Percentiles rank a stretch among this genome's conserved stretches.
Evolutionary conservation across 495 filamentous ascomycete species (phyloP).

Genomic region (Xylaria acuta): DNA sequence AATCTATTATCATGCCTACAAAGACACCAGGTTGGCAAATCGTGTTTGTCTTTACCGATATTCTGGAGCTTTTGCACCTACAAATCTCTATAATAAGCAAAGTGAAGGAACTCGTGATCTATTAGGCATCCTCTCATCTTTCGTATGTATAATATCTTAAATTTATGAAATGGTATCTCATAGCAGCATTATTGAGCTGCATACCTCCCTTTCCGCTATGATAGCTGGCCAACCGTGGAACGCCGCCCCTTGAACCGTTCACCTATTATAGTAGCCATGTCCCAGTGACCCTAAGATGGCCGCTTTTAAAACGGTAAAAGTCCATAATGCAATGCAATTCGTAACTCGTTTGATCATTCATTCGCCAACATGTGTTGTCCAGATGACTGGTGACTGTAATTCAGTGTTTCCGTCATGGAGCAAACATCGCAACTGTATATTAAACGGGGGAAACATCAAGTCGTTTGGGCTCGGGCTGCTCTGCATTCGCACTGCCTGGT

Average conservation of each 20-base stretch:
- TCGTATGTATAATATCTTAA: background rate
- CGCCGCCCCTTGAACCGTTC: slow-evolving; percentile 16
- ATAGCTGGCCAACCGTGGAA: slow-evolving; percentile 17
- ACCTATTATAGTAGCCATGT: slow-evolving; percentile 8
- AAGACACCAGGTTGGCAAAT: slow-evolving; percentile 3
- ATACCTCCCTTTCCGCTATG: slow-evolving; percentile 10
- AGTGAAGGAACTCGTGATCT: background rate
- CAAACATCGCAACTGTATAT: background rate
- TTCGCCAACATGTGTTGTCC: background rate
- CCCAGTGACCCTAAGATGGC: background rate
- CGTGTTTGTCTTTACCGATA: background rate
- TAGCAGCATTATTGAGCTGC: slow-evolving; percentile 3
- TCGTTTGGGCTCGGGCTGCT: slow-evolving; percentile 39
- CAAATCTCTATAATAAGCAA: background rate
- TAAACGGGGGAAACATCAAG: slow-evolving; percentile 29
- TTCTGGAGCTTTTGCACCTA: background rate
- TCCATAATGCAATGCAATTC: slow-evolving; percentile 26
- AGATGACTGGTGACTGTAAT: background rate
- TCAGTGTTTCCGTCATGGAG: background rate
- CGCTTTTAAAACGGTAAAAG: slow-evolving; percentile 8
- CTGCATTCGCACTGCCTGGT: slow-evolving; percentile 34
- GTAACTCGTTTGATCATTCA: slow-evolving; percentile 27
- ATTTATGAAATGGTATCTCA: slow-evolving; percentile 27
- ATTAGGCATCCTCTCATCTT: background rate
- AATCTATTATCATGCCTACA: too few species aligned